A percentile compares a stretch with the other conserved stretches of the same genome.
phyloP scores from a whole-genome alignment of 1,284 basidiomycete genomes.

The Vanrija sp. region DNA sequence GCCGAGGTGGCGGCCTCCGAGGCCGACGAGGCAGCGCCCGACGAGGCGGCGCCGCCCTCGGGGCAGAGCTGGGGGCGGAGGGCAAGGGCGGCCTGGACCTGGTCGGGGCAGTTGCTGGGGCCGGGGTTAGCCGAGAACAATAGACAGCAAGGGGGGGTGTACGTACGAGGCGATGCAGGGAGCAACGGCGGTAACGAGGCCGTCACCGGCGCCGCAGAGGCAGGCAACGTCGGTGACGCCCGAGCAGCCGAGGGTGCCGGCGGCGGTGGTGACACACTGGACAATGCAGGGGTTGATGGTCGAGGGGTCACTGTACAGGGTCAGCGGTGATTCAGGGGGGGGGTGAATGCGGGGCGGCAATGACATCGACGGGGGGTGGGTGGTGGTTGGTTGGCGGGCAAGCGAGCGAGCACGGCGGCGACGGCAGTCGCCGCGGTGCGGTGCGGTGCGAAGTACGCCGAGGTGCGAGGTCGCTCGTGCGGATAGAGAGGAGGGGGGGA shows the following conservation, averaged over 20 bases:
- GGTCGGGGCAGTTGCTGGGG: background rate
- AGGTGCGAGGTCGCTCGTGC: too few relatives aligned
- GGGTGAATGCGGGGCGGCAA: background rate
- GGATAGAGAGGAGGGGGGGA: conserved; percentile 2
- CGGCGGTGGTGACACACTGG: conserved; percentile 23
- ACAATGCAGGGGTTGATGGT: conserved; percentile 27
- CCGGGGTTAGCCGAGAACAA: too few relatives aligned
- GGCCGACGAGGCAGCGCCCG: background rate
- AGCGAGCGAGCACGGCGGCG: too few relatives aligned
- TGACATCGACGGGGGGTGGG: background rate
- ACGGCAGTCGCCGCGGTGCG: too few relatives aligned
- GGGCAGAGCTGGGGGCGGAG: background rate
- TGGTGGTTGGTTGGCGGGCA: background rate
- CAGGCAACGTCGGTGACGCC: conserved; percentile 31
- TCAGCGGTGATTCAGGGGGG: background rate
- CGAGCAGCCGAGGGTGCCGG: conserved; percentile 21
- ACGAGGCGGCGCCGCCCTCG: background rate
- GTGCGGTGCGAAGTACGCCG: too few relatives aligned
- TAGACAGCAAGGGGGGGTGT: background rate
- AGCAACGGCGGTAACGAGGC: conserved; percentile 34
- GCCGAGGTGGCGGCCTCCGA: background rate
- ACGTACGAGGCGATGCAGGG: conserved; percentile 34
- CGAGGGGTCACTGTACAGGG: background rate
- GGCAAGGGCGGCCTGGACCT: background rate
- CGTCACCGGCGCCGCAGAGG: conserved; percentile 34